Percentiles rank a stretch among this genome's conserved stretches.
phyloP scores from a whole-genome alignment of 331 rosid species.

The Telfairia occidentalis region DNA sequence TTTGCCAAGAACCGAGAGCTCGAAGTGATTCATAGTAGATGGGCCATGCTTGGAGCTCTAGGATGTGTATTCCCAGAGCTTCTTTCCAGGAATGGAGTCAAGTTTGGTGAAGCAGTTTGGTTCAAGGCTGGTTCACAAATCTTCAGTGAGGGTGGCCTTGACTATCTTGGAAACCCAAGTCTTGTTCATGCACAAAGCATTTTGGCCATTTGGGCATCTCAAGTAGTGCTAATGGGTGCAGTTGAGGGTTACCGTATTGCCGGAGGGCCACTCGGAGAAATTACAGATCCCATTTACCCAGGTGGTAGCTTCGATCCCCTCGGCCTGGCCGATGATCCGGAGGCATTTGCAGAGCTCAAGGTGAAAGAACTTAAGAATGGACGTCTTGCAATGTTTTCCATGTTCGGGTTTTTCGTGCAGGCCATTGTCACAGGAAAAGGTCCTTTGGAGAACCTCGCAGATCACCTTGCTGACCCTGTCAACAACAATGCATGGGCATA shows the following conservation, averaged over 20 bases:
- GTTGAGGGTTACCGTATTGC: constrained; percentile 30
- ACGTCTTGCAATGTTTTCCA: constrained; percentile 28
- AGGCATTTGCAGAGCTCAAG: constrained; percentile 34
- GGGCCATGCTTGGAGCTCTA: constrained; percentile 33
- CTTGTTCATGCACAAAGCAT: constrained; percentile 29
- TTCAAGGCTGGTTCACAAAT: constrained; percentile 33
- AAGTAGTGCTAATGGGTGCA: constrained; percentile 26
- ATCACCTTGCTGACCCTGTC: constrained; percentile 34
- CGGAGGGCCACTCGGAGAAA: constrained; percentile 28
- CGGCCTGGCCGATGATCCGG: constrained; percentile 30
- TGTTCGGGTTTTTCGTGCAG: constrained; percentile 29
- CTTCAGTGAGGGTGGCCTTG: constrained; percentile 30
- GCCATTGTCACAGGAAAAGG: constrained; percentile 33
- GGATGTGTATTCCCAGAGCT: constrained; percentile 39
- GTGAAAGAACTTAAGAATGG: constrained; percentile 32
- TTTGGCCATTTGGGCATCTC: constrained; percentile 27
- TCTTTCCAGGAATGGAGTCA: constrained; percentile 29
- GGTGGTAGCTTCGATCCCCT: constrained; percentile 34
- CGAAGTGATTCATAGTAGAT: constrained; percentile 24
- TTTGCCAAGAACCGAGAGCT: constrained; percentile 29
- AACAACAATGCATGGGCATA: constrained; percentile 24
- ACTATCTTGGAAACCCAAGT: constrained; percentile 33
- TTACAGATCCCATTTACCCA: constrained; percentile 26
- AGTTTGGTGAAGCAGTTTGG: constrained; percentile 32
- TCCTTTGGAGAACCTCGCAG: constrained; percentile 34